Percentiles rank a stretch among this genome's conserved stretches.
phyloP scores from a whole-genome alignment of 1,284 basidiomycete species.

The Fomitopsis pinicola region DNA sequence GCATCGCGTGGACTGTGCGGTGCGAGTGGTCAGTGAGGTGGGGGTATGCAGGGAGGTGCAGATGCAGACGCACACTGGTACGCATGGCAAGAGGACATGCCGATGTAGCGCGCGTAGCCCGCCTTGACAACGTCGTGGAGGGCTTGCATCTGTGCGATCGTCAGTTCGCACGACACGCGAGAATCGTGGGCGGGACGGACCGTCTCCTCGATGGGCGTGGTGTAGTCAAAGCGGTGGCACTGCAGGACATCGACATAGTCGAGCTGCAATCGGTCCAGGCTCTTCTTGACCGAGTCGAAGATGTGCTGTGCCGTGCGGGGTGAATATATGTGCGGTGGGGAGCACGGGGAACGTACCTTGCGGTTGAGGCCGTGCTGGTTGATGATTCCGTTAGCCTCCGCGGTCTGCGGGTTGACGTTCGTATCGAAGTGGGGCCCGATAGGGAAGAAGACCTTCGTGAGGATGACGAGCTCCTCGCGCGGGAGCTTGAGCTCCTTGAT shows the following conservation, averaged over 20 bases:
- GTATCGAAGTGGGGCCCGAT: neutral
- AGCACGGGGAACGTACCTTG: slow-evolving; percentile 15
- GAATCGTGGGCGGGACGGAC: slow-evolving; percentile 1
- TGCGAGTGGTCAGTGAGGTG: neutral
- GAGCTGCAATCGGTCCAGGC: slow-evolving; percentile 34
- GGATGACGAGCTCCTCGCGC: slow-evolving; percentile 54
- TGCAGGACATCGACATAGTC: slow-evolving; percentile 37
- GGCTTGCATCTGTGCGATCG: slow-evolving; percentile 43
- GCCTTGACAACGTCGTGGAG: slow-evolving; percentile 64
- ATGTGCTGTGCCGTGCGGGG: slow-evolving; percentile 31
- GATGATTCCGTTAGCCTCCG: slow-evolving; percentile 14
- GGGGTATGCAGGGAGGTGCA: slow-evolving; percentile 1
- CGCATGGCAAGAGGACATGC: slow-evolving; percentile 45
- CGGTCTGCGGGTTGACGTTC: neutral
- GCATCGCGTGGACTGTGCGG: slow-evolving; percentile 40
- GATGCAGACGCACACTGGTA: slow-evolving; percentile 23
- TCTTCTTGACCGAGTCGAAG: slow-evolving; percentile 37
- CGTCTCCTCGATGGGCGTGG: slow-evolving; percentile 28
- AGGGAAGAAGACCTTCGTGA: slow-evolving; percentile 30
- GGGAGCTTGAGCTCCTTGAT: slow-evolving; percentile 51
- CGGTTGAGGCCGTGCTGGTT: slow-evolving; percentile 24
- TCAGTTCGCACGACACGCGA: neutral
- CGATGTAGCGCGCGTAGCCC: slow-evolving; percentile 64
- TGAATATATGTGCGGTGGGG: neutral
- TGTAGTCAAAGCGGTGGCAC: slow-evolving; percentile 26